A percentile compares a stretch with the other conserved stretches of the same genome.
Conservation (phyloP, 352 stramenopile genomes). For the Phytophthora niederhauseri region DNA sequence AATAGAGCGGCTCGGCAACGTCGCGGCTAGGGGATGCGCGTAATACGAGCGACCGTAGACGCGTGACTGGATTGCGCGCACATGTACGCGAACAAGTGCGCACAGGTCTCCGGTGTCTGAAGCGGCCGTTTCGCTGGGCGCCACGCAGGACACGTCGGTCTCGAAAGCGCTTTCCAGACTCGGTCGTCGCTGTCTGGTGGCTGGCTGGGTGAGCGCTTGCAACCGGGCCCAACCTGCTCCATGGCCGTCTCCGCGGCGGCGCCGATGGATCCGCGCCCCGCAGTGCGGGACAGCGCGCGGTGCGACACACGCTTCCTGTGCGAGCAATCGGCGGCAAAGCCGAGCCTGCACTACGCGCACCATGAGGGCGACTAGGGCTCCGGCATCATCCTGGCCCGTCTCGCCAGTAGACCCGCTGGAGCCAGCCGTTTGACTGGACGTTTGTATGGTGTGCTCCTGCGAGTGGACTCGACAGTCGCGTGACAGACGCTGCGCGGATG, state of each 20-base stretch:
- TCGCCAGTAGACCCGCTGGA: neutral
- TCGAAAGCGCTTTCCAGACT: neutral
- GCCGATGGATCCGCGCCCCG: neutral
- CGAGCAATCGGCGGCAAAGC: conserved; percentile 19
- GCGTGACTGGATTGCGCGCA: too few relatives aligned
- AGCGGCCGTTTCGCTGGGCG: neutral
- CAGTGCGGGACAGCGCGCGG: conserved; percentile 7
- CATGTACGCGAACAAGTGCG: too few relatives aligned
- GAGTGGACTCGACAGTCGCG: conserved; percentile 3
- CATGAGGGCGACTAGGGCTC: neutral
- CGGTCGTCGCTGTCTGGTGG: neutral
- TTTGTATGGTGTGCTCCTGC: conserved; percentile 6
- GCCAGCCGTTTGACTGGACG: conserved; percentile 4
- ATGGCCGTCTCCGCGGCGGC: neutral
- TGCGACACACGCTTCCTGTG: conserved; percentile 16
- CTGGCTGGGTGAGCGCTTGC: neutral
- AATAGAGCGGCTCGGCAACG: too few relatives aligned
- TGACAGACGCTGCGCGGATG: conserved; percentile 7
- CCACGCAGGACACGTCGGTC: neutral
- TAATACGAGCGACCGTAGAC: too few relatives aligned
- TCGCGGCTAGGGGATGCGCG: too few relatives aligned
- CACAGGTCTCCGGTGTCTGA: too few relatives aligned
- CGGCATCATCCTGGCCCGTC: conserved; percentile 13
- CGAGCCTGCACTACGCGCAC: conserved; percentile 16
- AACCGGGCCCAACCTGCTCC: neutral